Evolutionary conservation across 805 yeast genomes (phyloP).

Genomic region (Blastobotrys terrestris): DNA sequence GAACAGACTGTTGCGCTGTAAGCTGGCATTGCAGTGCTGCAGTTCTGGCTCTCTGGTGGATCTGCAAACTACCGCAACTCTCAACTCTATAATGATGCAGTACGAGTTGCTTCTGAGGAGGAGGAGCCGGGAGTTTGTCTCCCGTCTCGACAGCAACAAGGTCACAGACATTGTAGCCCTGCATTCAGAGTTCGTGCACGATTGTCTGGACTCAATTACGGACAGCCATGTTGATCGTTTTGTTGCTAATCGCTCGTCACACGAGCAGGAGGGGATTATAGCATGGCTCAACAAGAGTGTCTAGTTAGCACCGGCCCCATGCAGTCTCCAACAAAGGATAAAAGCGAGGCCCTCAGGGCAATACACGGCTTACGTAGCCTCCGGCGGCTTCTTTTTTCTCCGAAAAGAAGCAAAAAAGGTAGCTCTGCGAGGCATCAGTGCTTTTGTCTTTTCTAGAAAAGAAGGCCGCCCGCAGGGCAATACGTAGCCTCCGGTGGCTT

Average conservation of each 20-base stretch:
- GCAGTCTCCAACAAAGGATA: too few species aligned
- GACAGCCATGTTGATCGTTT: not conserved
- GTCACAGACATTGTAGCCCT: not conserved
- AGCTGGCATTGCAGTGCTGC: not conserved
- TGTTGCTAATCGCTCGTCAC: too few species aligned
- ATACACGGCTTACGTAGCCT: too few species aligned
- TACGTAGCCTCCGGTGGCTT: too few species aligned
- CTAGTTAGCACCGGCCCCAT: too few species aligned
- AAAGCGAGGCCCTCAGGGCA: too few species aligned
- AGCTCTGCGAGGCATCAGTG: too few species aligned
- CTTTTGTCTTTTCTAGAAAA: too few species aligned
- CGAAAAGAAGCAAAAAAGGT: too few species aligned
- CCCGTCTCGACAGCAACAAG: not conserved
- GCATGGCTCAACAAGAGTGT: not conserved
- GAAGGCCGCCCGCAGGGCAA: too few species aligned
- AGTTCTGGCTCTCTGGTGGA: not conserved
- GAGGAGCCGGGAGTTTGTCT: not conserved
- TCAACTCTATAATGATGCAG: not conserved
- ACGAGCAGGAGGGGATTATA: too few species aligned
- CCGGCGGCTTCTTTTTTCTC: too few species aligned
- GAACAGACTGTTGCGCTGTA: not conserved
- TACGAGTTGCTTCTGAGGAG: not conserved
- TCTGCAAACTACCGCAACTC: not conserved
- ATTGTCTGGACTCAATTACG: not conserved
- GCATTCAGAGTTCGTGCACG: not conserved